A percentile compares a stretch with the other conserved stretches of the same genome.
Evolutionary conservation across 805 yeast genomes (phyloP).

Genomic region (Danielozyma ontarioensis): DNA sequence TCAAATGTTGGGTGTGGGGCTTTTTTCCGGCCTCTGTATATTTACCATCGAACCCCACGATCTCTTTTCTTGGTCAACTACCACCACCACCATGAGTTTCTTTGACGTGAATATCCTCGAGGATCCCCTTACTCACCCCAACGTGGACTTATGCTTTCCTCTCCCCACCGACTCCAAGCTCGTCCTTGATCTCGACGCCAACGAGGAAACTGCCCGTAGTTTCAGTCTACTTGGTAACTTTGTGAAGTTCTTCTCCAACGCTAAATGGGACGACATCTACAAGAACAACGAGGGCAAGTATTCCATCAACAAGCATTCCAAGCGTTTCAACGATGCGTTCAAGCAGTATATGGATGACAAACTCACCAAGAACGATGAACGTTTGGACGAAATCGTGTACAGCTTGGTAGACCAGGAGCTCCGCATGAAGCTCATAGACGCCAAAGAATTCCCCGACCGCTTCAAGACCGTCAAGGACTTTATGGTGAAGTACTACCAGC

Average conservation of each 20-base stretch:
- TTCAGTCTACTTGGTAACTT: slow-evolving; percentile 26
- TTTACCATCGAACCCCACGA: too few relatives aligned
- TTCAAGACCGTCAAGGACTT: slow-evolving; percentile 32
- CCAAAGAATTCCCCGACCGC: slow-evolving; percentile 26
- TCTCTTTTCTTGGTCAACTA: too few relatives aligned
- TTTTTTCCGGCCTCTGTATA: too few relatives aligned
- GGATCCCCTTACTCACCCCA: slow-evolving; percentile 25
- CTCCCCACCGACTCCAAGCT: slow-evolving; percentile 33
- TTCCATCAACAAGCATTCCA: slow-evolving; percentile 27
- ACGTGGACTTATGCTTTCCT: slow-evolving; percentile 31
- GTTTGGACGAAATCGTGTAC: slow-evolving; percentile 31
- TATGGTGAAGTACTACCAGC: slow-evolving; percentile 32
- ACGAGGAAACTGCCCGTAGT: slow-evolving; percentile 20
- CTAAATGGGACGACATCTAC: slow-evolving; percentile 27
- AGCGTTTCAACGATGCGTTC: slow-evolving; percentile 22
- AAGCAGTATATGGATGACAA: slow-evolving; percentile 26
- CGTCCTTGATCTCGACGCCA: slow-evolving; percentile 22
- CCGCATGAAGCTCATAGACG: slow-evolving; percentile 30
- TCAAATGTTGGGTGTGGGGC: too few relatives aligned
- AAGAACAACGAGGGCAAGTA: slow-evolving; percentile 27
- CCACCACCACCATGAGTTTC: not conserved
- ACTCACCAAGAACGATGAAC: slow-evolving; percentile 23
- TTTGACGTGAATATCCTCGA: slow-evolving; percentile 37
- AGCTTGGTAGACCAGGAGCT: slow-evolving; percentile 33
- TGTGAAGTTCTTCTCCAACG: slow-evolving; percentile 23